phyloP scores from a whole-genome alignment of 2,329 filamentous ascomycete genomes.

The Phialophora expanda region DNA sequence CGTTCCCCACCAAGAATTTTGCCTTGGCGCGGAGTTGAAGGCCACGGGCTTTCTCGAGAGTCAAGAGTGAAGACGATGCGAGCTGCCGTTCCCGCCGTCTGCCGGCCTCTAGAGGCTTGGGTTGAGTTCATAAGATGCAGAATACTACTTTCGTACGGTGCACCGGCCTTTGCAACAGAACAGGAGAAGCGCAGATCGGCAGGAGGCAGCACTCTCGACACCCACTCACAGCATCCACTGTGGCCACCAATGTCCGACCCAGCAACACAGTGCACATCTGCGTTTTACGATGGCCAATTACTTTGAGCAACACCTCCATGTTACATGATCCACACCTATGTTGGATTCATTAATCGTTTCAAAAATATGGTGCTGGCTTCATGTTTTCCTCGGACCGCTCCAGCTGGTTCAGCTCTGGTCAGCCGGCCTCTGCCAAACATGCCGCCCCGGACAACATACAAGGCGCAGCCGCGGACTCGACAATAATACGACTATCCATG shows the following conservation, averaged over 20 bases:
- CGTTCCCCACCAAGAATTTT: neutral
- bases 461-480: too few species aligned
- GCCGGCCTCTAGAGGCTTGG: neutral
- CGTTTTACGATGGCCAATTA: neutral
- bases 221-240: neutral
- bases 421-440: neutral
- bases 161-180: too few species aligned
- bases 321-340: neutral
- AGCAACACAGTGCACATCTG: neutral
- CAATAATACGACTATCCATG: constrained; percentile 1
- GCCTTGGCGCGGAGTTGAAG: neutral
- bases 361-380: neutral
- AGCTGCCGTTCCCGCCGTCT: neutral
- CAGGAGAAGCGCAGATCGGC: neutral
- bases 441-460: neutral
- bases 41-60: neutral
- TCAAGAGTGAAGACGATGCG: neutral
- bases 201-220: neutral
- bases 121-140: neutral
- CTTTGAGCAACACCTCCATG: neutral
- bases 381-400: neutral
- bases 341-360: neutral
- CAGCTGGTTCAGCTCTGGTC: neutral
- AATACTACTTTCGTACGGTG: neutral
- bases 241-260: neutral